Evolutionary conservation across 176 grass and related monocot genomes (phyloP).

Genomic region (Eleusine indica): DNA sequence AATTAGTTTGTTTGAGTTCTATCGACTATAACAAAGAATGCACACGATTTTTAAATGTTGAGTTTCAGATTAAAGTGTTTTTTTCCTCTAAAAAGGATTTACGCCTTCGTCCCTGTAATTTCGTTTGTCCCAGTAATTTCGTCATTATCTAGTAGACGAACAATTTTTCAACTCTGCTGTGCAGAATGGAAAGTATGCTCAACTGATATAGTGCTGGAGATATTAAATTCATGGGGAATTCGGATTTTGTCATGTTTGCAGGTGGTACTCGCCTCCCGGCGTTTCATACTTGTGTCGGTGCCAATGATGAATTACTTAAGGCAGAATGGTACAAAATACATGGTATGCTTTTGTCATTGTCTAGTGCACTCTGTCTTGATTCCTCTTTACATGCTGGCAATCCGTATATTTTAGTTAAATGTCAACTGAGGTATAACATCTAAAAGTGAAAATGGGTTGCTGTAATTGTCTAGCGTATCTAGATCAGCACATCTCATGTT

Average conservation of each 20-base stretch:
- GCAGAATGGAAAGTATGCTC: not conserved
- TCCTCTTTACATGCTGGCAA: not conserved
- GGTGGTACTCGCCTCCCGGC: slow-evolving; percentile 63
- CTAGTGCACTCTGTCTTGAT: not conserved
- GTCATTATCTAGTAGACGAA: too few relatives aligned
- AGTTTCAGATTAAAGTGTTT: not conserved
- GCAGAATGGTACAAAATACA: slow-evolving; percentile 76
- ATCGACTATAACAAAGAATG: not conserved
- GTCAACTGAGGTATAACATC: not conserved
- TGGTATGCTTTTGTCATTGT: slow-evolving; percentile 51
- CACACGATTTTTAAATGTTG: not conserved
- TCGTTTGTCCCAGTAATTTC: too few relatives aligned
- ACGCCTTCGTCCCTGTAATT: too few relatives aligned
- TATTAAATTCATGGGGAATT: not conserved
- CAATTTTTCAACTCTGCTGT: too few relatives aligned
- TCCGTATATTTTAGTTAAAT: not conserved
- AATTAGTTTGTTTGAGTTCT: too few relatives aligned
- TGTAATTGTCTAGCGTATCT: not conserved
- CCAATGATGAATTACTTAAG: slow-evolving; percentile 64
- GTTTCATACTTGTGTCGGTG: slow-evolving; percentile 90
- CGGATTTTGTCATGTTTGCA: slow-evolving; percentile 15
- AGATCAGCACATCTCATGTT: not conserved
- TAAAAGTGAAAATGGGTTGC: not conserved
- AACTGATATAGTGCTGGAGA: not conserved
- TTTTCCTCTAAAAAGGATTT: too few relatives aligned